Conservation (phyloP, 1,139 yeast species). For the Saccharomycopsis hybrid region DNA sequence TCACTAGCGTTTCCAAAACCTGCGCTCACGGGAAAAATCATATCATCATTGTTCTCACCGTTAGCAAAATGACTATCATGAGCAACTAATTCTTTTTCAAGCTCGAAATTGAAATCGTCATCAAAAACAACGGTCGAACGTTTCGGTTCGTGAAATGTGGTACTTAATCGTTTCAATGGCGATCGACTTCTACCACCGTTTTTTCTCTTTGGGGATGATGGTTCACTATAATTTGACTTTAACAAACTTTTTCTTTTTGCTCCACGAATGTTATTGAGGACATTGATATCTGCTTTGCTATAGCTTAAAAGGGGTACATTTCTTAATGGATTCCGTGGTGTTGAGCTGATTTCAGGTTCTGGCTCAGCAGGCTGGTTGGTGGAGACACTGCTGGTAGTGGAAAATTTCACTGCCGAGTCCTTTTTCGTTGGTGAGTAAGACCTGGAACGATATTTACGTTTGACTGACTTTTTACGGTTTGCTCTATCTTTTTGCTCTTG, state of each 20-base stretch:
- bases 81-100: conserved; percentile 3
- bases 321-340: too few species aligned
- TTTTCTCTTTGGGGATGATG: conserved; percentile 12
- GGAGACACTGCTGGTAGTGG: too few species aligned
- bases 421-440: neutral
- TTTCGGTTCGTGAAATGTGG: conserved; percentile 9
- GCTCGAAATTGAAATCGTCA: conserved; percentile 14
- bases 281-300: conserved; percentile 16
- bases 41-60: neutral
- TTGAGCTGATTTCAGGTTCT: neutral
- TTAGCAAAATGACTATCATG: neutral
- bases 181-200: conserved; percentile 12
- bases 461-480: neutral
- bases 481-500: too few species aligned
- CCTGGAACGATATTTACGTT: neutral
- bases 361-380: too few species aligned
- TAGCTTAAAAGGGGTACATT: conserved; percentile 9
- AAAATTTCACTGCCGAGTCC: too few species aligned
- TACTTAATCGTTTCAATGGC: conserved; percentile 16
- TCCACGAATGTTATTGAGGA: conserved; percentile 10
- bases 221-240: conserved; percentile 2
- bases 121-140: conserved; percentile 17
- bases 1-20: neutral
- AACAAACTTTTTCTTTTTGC: conserved; percentile 14
- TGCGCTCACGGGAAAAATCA: neutral